A percentile compares a stretch with the other conserved stretches of the same genome.
Conservation (phyloP, 768 basidiomycete species). For the Coprinopsis cinerea region DNA sequence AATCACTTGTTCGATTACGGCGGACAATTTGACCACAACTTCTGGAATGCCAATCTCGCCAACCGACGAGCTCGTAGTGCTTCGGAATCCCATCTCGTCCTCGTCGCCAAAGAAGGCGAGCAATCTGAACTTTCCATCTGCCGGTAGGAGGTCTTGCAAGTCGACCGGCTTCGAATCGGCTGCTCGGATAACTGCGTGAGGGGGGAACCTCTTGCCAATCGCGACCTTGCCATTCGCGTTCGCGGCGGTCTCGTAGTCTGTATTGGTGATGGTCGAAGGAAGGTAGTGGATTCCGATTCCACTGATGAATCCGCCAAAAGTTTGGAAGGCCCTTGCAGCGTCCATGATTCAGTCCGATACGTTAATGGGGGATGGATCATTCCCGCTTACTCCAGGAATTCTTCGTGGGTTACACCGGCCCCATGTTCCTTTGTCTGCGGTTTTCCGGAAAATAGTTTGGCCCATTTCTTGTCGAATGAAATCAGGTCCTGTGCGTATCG, state of each 20-base stretch:
- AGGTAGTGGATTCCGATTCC: slow-evolving; percentile 51
- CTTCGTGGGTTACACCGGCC: slow-evolving; percentile 47
- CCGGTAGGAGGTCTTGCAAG: slow-evolving; percentile 46
- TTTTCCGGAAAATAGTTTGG: slow-evolving; percentile 63
- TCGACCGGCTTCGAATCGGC: slow-evolving; percentile 46
- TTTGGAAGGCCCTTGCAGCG: slow-evolving; percentile 38
- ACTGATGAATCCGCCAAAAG: slow-evolving; percentile 48
- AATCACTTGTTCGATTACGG: too few species aligned
- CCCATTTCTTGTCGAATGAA: slow-evolving; percentile 60
- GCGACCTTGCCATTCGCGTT: slow-evolving; percentile 32
- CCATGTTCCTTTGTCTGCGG: slow-evolving; percentile 42
- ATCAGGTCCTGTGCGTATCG: slow-evolving; percentile 71
- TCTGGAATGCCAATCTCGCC: background rate
- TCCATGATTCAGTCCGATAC: background rate
- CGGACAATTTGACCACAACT: slow-evolving; percentile 27
- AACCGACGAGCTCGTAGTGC: background rate
- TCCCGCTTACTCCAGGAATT: slow-evolving; percentile 40
- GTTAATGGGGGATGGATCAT: background rate
- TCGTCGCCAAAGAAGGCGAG: slow-evolving; percentile 49
- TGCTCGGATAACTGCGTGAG: slow-evolving; percentile 42
- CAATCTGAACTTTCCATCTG: slow-evolving; percentile 51
- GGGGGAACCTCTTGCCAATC: slow-evolving; percentile 48
- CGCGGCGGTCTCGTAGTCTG: slow-evolving; percentile 32
- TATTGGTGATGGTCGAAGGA: slow-evolving; percentile 38
- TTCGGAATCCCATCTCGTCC: slow-evolving; percentile 12